A percentile compares a stretch with the other conserved stretches of the same genome.
Evolutionary conservation across 306 rosid genomes (phyloP).

Genomic region (Trifolium dubium): DNA sequence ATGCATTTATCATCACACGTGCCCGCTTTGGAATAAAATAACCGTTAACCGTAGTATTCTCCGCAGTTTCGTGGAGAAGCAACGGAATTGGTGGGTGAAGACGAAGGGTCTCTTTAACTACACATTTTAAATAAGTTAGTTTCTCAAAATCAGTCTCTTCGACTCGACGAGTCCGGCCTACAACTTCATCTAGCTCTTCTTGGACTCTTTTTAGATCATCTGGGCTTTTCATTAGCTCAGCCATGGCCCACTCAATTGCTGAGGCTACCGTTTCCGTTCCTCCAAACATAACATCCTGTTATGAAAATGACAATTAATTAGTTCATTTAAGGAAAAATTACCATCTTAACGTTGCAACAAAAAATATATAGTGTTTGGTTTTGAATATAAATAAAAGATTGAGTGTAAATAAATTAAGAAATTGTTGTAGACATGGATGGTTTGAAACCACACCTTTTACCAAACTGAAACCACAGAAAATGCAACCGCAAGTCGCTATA

Average conservation of each 20-base stretch:
- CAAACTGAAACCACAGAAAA: conserved; percentile 25
- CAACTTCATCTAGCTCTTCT: conserved; percentile 63
- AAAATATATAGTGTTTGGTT: conserved; percentile 1
- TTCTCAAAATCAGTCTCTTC: conserved; percentile 82
- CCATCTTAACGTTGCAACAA: neutral
- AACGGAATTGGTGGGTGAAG: conserved; percentile 94
- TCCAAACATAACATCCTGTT: conserved; percentile 93
- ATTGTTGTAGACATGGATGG: neutral
- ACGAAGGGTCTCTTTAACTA: conserved; percentile 72
- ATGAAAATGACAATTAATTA: neutral
- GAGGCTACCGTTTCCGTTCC: conserved; percentile 97
- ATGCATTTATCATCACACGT: conserved; percentile 81
- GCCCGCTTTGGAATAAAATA: conserved; percentile 65
- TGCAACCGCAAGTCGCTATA: neutral
- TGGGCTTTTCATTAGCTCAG: conserved; percentile 77
- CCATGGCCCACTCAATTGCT: conserved; percentile 87
- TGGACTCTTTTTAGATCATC: conserved; percentile 66
- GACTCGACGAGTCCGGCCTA: conserved; percentile 65
- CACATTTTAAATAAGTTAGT: conserved; percentile 58
- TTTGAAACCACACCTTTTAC: conserved; percentile 7
- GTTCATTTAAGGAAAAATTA: neutral
- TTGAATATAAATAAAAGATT: neutral
- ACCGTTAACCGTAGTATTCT: conserved; percentile 62
- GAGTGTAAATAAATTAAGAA: neutral
- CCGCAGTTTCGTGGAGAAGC: conserved; percentile 91